Base-by-base conservation (phyloP, 2,329 filamentous ascomycete genomes). In the Pseudocercospora crystallina region DNA sequence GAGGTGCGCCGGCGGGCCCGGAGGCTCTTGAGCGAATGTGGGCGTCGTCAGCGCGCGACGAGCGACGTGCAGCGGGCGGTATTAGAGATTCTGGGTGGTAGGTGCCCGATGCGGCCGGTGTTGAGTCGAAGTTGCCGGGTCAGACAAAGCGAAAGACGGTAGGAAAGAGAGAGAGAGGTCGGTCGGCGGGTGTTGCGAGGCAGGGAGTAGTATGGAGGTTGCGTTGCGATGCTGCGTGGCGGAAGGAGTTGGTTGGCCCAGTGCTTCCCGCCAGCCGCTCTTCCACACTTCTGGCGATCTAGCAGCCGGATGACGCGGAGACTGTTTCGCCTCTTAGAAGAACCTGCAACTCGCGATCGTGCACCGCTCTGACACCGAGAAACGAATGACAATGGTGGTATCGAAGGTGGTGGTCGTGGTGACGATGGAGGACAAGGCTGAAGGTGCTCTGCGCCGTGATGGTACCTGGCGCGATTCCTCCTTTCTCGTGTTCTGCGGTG, bases 1-100 rank as follows among this genome's bases (percentile, higher is more conserved):
- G 29, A 49, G 41, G 41, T 40, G 44, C 51, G 36, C 51, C 42
- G 51, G 46, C 38, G 34, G 42, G 51, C 46, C 51, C 51, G 51
- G 51, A 42, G 45, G 51, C 46, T 33, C 20, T 51, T 51, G 46
- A 59, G 52, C 51, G 57, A 57, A 41, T 38, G 54, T 31, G 38
- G 44, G 51, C 51, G 57, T 49, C 46, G 49, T 54, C 53, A 56
- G 48, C 46, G 47, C 47, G 36, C 26, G 50, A 37, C 46, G 47
- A 40, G 47, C 42, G 47, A 47, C 42, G 41, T 29, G 41, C 34
- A 31, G 48, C 17, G 12, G 34, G 35, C 30, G 48, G 35, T 26
- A 26, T 26, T 26, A 26, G 20, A 26, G 20, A 7, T 26, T 20
- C 4, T n/a, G 7, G 5, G 41, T 33, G 31, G 41, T 15, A 15